Evolutionary conservation across 1,139 yeast genomes (phyloP).

Genomic region (Nakaseomyces delphensis): DNA sequence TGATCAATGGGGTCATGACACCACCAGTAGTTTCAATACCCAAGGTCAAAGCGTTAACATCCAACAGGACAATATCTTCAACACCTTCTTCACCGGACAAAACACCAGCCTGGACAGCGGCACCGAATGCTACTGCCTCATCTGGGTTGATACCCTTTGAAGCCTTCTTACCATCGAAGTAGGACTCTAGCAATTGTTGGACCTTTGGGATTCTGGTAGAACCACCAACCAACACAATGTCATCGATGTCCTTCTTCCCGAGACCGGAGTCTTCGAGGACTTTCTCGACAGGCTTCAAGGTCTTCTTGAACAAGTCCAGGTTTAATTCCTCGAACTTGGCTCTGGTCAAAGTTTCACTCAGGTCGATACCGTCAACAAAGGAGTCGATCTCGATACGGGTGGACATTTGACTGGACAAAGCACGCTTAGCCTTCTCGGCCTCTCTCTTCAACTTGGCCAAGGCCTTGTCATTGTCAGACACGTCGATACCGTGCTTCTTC

Average conservation of each 20-base stretch:
- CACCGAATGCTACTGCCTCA: conserved; percentile 97
- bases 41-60: conserved; percentile 84
- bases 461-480: conserved; percentile 67
- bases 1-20: conserved; percentile 92
- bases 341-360: conserved; percentile 84
- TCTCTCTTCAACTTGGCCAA: conserved; percentile 88
- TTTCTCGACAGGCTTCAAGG: conserved; percentile 88
- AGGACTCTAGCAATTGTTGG: conserved; percentile 78
- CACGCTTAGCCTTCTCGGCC: conserved; percentile 94
- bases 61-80: conserved; percentile 78
- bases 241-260: conserved; percentile 75
- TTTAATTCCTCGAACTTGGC: conserved; percentile 94
- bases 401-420: conserved; percentile 71
- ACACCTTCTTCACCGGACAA: conserved; percentile 68
- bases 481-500: conserved; percentile 78
- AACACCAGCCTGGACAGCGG: conserved; percentile 96
- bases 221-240: conserved; percentile 93
- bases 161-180: conserved; percentile 87
- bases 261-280: conserved; percentile 85
- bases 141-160: conserved; percentile 96
- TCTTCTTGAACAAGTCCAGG: conserved; percentile 77
- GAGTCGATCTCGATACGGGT: conserved; percentile 90
- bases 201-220: conserved; percentile 98
- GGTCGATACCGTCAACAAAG: conserved; percentile 90
- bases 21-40: conserved; percentile 98